These are phyloP conservation scores for Pelargonium australe DNA, from an alignment of 441 rosid genomes.

Conservation along the genomic window DNA sequence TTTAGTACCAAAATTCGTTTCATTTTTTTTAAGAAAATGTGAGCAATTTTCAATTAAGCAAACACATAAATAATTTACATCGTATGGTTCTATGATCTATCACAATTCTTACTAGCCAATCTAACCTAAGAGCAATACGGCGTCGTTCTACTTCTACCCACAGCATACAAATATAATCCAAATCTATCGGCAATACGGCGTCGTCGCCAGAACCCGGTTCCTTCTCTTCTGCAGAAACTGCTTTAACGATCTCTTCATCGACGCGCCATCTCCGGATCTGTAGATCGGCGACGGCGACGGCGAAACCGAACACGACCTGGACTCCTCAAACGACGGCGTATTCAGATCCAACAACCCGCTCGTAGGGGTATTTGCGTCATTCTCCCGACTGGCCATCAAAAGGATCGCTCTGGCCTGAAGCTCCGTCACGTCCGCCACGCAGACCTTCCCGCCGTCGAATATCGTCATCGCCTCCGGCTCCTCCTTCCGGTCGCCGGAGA, in stretches of 20 bases:
- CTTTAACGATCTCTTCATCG: neutral
- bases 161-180: neutral
- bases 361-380: too few species aligned
- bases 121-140: too few species aligned
- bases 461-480: neutral
- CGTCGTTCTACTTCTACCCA: too few species aligned
- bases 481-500: neutral
- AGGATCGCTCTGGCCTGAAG: neutral
- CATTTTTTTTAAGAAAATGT: too few species aligned
- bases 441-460: neutral
- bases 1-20: too few species aligned
- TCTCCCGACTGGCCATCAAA: neutral
- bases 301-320: neutral
- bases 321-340: too few species aligned
- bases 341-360: too few species aligned
- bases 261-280: neutral
- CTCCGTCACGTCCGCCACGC: conserved; percentile 1
- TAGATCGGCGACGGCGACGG: neutral
- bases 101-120: too few species aligned
- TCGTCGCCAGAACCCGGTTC: neutral
- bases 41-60: too few species aligned
- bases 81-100: too few species aligned
- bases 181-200: neutral
- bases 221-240: conserved; percentile 1
- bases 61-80: too few species aligned